Base-by-base conservation (phyloP, 1,284 basidiomycete genomes). In the Leccinum fallax region DNA sequence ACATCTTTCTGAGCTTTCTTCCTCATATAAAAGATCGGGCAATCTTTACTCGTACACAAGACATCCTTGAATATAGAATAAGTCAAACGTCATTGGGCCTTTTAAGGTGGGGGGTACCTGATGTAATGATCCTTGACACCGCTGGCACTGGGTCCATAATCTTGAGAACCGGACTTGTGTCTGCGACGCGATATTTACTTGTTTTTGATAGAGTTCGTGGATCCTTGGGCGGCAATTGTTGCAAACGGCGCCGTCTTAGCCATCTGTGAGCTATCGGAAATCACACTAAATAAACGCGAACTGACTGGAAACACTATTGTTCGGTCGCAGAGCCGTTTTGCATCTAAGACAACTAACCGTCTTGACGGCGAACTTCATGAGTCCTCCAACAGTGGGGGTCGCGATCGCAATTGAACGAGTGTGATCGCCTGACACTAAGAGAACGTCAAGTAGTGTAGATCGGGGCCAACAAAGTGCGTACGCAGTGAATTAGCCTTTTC, bases 311-410 rank as follows among this genome's bases (percentile, higher is more conserved):
- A 85, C 73, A 62, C 88, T 89, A 66, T 92, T 92, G 64, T 84
- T 89, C 3, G 83, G 74, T 63, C 86, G 83, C 58, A 98, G 73
- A 11, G 93, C 88, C 0, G 95, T 95, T 76, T 95, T 95, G 78
- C 95, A 98, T 0, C 95, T 93, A 43, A 98, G 79, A 71, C 95
- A 98, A 2, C 94, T 98, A 0, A 92, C 86, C 0, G 92, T 95
- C 78, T 95, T 96, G 28, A 97, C 93, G 0, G 95, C 94, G 70
- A 97, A 98, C 75, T 96, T 97, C 96, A 98, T 98, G 58, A 98
- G 76, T 15, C 95, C 95, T 21, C 96, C 96, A 10, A 94, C 85
- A 0, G 93, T 96, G 0, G 95, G 95, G 1, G 95, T 98, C 3
- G 95, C 94, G 55, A 98, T 96, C 65, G 94, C 89, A 58, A 98